Evolutionary conservation across 352 stramenopile species (phyloP).

Genomic region (Phytophthora idaei): DNA sequence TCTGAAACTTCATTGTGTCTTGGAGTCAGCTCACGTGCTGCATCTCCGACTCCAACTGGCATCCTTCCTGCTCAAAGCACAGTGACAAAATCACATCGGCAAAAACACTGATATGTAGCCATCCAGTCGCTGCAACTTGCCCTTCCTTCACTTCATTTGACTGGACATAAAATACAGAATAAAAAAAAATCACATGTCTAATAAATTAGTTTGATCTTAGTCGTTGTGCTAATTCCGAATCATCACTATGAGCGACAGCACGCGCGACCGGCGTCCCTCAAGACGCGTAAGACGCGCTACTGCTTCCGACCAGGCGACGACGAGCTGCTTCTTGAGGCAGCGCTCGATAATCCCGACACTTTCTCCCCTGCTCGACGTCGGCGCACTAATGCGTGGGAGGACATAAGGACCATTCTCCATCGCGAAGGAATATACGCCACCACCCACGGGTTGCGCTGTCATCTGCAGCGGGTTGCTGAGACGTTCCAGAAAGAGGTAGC

Average conservation of each 20-base stretch:
- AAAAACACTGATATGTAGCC: no score
- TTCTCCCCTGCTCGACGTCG: constrained; percentile 2
- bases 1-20: no score
- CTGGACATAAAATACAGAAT: no score
- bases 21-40: no score
- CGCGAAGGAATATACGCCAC: constrained; percentile 12
- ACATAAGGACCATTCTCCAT: constrained; percentile 16
- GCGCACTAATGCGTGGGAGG: constrained; percentile 11
- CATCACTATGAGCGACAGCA: background rate
- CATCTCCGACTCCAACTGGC: no score
- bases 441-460: constrained; percentile 20
- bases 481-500: constrained; percentile 9
- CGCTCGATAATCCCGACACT: constrained; percentile 8
- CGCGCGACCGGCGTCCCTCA: background rate
- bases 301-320: constrained; percentile 20
- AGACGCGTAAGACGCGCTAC: constrained; percentile 25
- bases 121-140: no score
- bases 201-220: no score
- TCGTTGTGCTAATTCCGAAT: no score
- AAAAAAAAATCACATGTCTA: no score
- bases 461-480: constrained; percentile 1
- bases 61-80: no score
- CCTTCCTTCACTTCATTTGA: no score
- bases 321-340: constrained; percentile 10
- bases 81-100: no score